These are phyloP conservation scores for Begonia peltatifolia DNA, from an alignment of 306 rosid species.

Conservation along the genomic window DNA sequence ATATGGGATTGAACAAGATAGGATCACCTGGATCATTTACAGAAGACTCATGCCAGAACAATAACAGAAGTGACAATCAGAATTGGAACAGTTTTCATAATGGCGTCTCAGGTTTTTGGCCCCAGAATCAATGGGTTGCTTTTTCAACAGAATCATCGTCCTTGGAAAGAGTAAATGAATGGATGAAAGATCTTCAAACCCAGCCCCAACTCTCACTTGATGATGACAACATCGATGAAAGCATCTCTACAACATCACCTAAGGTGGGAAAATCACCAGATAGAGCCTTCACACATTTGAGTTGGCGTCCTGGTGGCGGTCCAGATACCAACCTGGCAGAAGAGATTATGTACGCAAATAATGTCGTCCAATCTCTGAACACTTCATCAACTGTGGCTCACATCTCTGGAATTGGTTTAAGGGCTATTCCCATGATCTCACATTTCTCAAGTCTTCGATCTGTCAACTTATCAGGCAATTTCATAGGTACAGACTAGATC, in stretches of 20 bases:
- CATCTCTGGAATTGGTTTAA: slow-evolving; percentile 53
- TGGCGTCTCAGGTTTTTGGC: slow-evolving; percentile 45
- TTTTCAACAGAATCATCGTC: slow-evolving; percentile 58
- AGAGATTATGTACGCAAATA: slow-evolving; percentile 52
- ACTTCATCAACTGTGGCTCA: slow-evolving; percentile 63
- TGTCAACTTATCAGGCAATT: slow-evolving; percentile 64
- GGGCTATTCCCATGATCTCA: slow-evolving; percentile 57
- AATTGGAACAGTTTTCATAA: slow-evolving; percentile 23
- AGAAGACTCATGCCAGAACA: slow-evolving; percentile 13
- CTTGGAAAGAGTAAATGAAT: slow-evolving; percentile 59
- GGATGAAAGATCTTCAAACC: slow-evolving; percentile 57
- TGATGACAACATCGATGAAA: slow-evolving; percentile 6
- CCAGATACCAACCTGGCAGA: slow-evolving; percentile 33
- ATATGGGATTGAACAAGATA: slow-evolving; percentile 19
- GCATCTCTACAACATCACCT: slow-evolving; percentile 28
- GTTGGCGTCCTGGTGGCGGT: slow-evolving; percentile 3
- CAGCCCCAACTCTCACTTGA: slow-evolving; percentile 17
- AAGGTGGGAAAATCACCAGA: slow-evolving; percentile 20
- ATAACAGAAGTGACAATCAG: slow-evolving; percentile 18
- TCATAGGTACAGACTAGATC: slow-evolving; percentile 42
- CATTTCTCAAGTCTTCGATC: slow-evolving; percentile 52
- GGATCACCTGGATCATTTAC: slow-evolving; percentile 35
- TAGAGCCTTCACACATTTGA: slow-evolving; percentile 24
- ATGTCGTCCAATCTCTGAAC: slow-evolving; percentile 49
- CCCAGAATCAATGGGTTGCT: slow-evolving; percentile 77